A percentile compares a stretch with the other conserved stretches of the same genome.
phyloP scores from a whole-genome alignment of 768 basidiomycete species.

The Stropharia rugosoannulata region DNA sequence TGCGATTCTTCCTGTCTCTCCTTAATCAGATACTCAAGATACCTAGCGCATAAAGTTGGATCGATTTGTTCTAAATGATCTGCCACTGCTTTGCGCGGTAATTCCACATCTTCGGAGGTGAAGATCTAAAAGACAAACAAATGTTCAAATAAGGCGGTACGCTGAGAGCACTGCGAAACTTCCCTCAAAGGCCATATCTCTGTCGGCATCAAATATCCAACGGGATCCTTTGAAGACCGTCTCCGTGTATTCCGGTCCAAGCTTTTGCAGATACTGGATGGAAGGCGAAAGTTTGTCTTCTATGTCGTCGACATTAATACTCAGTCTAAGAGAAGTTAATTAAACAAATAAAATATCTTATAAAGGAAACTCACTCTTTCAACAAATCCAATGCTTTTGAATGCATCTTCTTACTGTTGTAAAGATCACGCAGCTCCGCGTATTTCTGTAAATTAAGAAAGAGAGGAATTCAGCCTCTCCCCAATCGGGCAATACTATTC shows the following conservation, averaged over 20 bases:
- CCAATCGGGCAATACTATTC: neutral
- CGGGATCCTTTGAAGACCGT: conserved; percentile 79
- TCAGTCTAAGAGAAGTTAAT: conserved; percentile 50
- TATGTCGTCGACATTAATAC: conserved; percentile 72
- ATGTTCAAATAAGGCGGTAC: neutral
- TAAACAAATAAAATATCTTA: neutral
- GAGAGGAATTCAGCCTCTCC: neutral
- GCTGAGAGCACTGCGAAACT: neutral
- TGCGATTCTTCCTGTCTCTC: conserved; percentile 67
- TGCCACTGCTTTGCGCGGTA: conserved; percentile 76
- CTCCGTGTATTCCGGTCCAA: conserved; percentile 78
- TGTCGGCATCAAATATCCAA: conserved; percentile 83
- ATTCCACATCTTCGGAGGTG: conserved; percentile 90
- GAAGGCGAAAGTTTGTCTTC: conserved; percentile 83
- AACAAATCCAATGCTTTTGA: conserved; percentile 80
- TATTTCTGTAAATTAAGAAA: conserved; percentile 62
- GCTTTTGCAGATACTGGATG: conserved; percentile 86
- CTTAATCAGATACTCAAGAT: conserved; percentile 82
- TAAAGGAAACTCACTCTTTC: conserved; percentile 59
- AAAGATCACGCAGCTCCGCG: conserved; percentile 86
- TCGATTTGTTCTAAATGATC: conserved; percentile 76
- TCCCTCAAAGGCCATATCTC: conserved; percentile 76
- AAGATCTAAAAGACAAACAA: conserved; percentile 67
- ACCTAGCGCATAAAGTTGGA: conserved; percentile 67
- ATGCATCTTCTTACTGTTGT: conserved; percentile 96